Conservation (phyloP, 352 stramenopile species). For the Globisporangium alternatum region DNA sequence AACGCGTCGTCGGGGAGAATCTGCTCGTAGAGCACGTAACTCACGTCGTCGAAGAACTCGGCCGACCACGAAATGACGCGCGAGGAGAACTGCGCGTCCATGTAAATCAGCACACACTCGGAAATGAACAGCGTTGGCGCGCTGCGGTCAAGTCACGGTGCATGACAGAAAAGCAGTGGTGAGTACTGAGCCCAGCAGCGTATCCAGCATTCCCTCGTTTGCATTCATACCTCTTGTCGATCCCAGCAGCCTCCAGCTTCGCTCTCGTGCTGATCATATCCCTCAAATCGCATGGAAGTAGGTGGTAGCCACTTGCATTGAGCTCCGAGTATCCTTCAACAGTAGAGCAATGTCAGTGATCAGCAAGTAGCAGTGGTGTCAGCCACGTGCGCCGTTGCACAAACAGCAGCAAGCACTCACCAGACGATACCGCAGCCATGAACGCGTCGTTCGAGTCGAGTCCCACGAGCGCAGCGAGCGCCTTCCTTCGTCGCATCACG, state of each 20-base stretch:
- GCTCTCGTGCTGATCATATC: constrained; percentile 46
- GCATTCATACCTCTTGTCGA: constrained; percentile 38
- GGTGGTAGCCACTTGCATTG: constrained; percentile 64
- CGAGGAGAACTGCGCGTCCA: constrained; percentile 78
- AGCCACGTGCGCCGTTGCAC: not conserved
- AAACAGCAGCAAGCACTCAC: constrained; percentile 15
- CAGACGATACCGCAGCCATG: constrained; percentile 45
- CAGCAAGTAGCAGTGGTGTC: not conserved
- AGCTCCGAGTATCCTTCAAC: constrained; percentile 54
- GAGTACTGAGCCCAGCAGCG: not conserved
- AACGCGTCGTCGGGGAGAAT: constrained; percentile 90
- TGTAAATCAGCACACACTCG: constrained; percentile 92
- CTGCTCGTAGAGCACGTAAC: constrained; percentile 89
- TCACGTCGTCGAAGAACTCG: constrained; percentile 67
- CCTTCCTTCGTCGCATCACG: constrained; percentile 68
- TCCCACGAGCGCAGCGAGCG: constrained; percentile 43
- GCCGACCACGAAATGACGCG: constrained; percentile 70
- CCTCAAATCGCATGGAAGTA: constrained; percentile 76
- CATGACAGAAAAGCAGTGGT: not conserved
- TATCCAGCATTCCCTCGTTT: not conserved
- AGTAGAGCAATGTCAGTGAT: not conserved
- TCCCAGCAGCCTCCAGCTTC: constrained; percentile 58
- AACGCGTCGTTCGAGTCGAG: constrained; percentile 40
- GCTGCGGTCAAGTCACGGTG: constrained; percentile 12
- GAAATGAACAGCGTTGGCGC: constrained; percentile 82